Base-by-base conservation (phyloP, 805 yeast genomes). In the Wickerhamiella vanderwaltii region DNA sequence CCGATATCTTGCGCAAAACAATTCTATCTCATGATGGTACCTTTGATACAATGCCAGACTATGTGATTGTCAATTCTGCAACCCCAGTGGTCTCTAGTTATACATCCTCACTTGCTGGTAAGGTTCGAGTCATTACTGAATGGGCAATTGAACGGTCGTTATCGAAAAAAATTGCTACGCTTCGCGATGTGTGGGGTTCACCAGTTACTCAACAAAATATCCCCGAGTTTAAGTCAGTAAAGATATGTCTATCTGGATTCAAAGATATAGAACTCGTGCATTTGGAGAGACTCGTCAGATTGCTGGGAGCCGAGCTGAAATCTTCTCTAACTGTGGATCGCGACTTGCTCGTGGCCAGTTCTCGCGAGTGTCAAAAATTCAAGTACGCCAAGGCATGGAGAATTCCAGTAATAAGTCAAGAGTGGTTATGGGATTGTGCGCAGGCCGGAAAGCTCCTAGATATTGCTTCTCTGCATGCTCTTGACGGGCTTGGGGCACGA, bases 111-210 rank as follows among this genome's bases (percentile, higher is more conserved):
- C 39, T 22, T 5, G 47, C 46, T 5, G 37, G 55, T 28, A 17
- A 55, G 3, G 48, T 54, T 2, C 52, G 53, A 13, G 47, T 76
- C 0, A 71, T 75, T 2, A 83, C 94, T 0, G 94, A 85, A 57
- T 83, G 88, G 81, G 77, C 78, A 48, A 60, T 85, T 9, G 95
- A 84, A 58, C 63, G 94, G 44, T 72, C 81, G 18, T 63, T 83
- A 17, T 77, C 69, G 58, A 75, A 75, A 50, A 68, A 71, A 33
- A 4, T 18, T 2, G 55, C 59, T 34, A 49, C 72, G 5, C 43
- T 53, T 4, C 51, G 57, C 25, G 94, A 79, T 53, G 56, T 62
- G 12, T 83, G 94, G 94, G 71, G 79, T 3, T 53, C 54, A 11
- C 57, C 59, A 45, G 47, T 58, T 34, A 43, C 58, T 39, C 44